A percentile compares a stretch with the other conserved stretches of the same genome.
phyloP scores from a whole-genome alignment of 1,284 basidiomycete species.

The Moesziomyces sp. region DNA sequence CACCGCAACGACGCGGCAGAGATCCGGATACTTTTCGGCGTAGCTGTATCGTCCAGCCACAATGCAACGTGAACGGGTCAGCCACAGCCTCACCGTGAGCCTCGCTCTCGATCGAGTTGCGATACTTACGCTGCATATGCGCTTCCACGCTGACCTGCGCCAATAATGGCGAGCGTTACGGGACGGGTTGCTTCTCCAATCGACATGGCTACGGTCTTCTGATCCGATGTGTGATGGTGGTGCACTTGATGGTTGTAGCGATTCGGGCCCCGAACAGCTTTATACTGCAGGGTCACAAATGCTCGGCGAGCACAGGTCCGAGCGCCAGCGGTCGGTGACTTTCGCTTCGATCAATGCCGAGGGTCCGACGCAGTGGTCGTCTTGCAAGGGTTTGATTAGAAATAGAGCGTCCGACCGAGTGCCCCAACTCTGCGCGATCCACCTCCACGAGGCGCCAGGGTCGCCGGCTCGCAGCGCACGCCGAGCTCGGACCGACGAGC shows the following conservation, averaged over 20 bases:
- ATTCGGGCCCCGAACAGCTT: neutral
- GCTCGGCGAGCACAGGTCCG: neutral
- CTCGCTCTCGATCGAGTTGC: neutral
- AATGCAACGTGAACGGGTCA: neutral
- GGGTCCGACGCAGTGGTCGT: neutral
- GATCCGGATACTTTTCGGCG: slow-evolving; percentile 25
- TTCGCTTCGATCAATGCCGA: neutral
- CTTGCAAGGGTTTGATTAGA: neutral
- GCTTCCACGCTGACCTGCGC: slow-evolving; percentile 38
- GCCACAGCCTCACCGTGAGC: too few species aligned
- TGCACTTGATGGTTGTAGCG: slow-evolving; percentile 1
- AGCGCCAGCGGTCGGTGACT: neutral
- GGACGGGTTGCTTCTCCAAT: slow-evolving; percentile 29
- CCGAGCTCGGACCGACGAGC: neutral
- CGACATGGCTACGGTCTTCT: slow-evolving; percentile 13
- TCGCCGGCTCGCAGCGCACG: too few species aligned
- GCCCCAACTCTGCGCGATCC: neutral
- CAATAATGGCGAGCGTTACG: slow-evolving; percentile 39
- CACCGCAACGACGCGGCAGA: slow-evolving; percentile 29
- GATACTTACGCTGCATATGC: slow-evolving; percentile 37
- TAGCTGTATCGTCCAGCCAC: slow-evolving; percentile 13
- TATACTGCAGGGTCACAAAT: neutral
- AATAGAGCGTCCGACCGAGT: neutral
- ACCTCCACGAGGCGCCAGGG: neutral
- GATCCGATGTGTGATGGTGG: neutral